Conservation (phyloP, 2,329 filamentous ascomycete species). For the Dothiorella sarmentorum region DNA sequence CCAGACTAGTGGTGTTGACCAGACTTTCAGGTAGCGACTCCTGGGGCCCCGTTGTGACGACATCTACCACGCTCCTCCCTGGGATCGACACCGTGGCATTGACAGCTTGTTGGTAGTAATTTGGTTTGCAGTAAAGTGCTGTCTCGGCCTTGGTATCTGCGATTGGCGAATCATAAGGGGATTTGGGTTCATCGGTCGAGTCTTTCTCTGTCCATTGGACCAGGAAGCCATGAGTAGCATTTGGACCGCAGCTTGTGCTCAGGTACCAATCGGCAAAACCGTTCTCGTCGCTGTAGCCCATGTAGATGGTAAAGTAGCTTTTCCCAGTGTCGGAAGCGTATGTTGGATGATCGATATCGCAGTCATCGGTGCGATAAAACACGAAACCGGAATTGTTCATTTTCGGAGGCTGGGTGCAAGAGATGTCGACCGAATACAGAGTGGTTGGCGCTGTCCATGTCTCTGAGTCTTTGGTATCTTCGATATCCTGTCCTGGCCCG, state of each 20-base stretch:
- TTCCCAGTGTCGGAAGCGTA: slow-evolving; percentile 26
- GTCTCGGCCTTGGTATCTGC: slow-evolving; percentile 28
- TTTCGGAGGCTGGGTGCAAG: slow-evolving; percentile 26
- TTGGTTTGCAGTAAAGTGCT: slow-evolving; percentile 43
- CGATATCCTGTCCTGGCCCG: slow-evolving; percentile 22
- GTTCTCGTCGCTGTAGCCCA: slow-evolving; percentile 45
- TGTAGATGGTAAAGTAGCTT: slow-evolving; percentile 31
- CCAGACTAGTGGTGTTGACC: slow-evolving; percentile 41
- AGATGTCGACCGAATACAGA: slow-evolving; percentile 34
- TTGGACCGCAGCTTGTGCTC: slow-evolving; percentile 31
- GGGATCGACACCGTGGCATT: slow-evolving; percentile 38
- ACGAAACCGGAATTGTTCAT: slow-evolving; percentile 12
- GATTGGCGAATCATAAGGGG: not conserved
- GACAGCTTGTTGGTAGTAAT: slow-evolving; percentile 36
- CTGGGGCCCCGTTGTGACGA: not conserved
- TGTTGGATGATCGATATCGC: slow-evolving; percentile 6
- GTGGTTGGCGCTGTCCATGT: slow-evolving; percentile 29
- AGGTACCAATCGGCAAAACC: slow-evolving; percentile 33
- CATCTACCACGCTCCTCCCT: not conserved
- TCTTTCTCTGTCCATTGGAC: slow-evolving; percentile 20
- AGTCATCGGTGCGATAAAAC: not conserved
- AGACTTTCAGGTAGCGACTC: slow-evolving; percentile 23
- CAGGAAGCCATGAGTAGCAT: slow-evolving; percentile 36
- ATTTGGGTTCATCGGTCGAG: not conserved
- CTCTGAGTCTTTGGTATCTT: slow-evolving; percentile 4